A percentile compares a stretch with the other conserved stretches of the same genome.
Evolutionary conservation across 2,329 filamentous ascomycete species (phyloP).

Genomic region (Botryotinia narcissicola): DNA sequence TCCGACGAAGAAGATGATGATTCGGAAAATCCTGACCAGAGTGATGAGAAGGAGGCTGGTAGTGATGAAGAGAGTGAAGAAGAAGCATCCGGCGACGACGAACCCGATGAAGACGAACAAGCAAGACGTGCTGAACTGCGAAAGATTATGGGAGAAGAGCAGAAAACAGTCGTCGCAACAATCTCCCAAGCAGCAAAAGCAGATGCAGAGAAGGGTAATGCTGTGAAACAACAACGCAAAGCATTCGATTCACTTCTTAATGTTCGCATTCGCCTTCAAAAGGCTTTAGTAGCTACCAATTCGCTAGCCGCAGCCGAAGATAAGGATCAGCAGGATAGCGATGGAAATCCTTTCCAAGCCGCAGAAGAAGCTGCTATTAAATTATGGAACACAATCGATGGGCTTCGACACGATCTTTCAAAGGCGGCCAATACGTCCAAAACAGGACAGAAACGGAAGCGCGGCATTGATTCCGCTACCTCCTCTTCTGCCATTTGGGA

Average conservation of each 20-base stretch:
- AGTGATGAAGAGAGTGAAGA: constrained; percentile 40
- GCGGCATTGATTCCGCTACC: constrained; percentile 51
- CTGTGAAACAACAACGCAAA: constrained; percentile 81
- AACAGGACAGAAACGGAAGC: constrained; percentile 62
- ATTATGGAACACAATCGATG: constrained; percentile 78
- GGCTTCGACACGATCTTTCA: constrained; percentile 61
- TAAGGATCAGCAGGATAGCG: constrained; percentile 42
- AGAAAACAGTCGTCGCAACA: constrained; percentile 63
- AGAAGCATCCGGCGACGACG: constrained; percentile 32
- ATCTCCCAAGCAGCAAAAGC: constrained; percentile 62
- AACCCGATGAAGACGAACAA: constrained; percentile 36
- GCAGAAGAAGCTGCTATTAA: constrained; percentile 84
- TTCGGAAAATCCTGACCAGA: constrained; percentile 37
- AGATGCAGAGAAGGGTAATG: constrained; percentile 80
- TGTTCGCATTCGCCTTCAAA: constrained; percentile 88
- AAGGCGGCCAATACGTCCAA: constrained; percentile 45
- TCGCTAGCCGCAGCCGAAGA: constrained; percentile 56
- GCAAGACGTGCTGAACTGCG: constrained; percentile 57
- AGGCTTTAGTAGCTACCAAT: constrained; percentile 80
- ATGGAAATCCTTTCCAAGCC: constrained; percentile 59
- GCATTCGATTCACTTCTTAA: constrained; percentile 88
- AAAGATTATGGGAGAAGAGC: constrained; percentile 65
- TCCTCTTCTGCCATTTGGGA: constrained; percentile 69
- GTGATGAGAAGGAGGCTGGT: constrained; percentile 33
- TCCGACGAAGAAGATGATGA: constrained; percentile 35